These are phyloP conservation scores for Ophiognomonia clavigignenti-juglandacearum DNA, from an alignment of 2,329 filamentous ascomycete species.

Conservation along the genomic window DNA sequence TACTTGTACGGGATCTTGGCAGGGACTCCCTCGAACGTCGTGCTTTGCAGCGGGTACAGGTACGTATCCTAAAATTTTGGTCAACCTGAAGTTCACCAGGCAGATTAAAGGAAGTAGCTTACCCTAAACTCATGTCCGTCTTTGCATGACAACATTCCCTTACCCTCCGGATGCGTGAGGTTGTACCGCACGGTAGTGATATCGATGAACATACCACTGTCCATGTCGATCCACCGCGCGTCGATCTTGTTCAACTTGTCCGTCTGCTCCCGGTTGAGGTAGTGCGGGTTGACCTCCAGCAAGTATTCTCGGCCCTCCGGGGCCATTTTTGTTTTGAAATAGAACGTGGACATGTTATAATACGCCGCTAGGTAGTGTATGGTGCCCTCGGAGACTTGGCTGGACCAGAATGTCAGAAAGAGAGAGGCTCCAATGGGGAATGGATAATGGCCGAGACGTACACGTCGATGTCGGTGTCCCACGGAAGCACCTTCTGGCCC, in stretches of 20 bases:
- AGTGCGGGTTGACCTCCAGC: conserved; percentile 45
- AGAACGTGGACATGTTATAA: conserved; percentile 55
- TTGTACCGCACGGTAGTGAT: conserved; percentile 47
- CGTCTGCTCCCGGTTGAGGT: conserved; percentile 30
- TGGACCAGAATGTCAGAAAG: not conserved
- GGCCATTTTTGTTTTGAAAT: conserved; percentile 35
- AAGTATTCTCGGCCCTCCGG: conserved; percentile 38
- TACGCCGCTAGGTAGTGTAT: conserved; percentile 61
- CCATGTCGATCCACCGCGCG: conserved; percentile 43
- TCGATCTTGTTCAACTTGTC: conserved; percentile 41
- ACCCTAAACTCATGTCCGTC: conserved; percentile 46
- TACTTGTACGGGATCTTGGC: conserved; percentile 63
- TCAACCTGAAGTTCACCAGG: conserved; percentile 1
- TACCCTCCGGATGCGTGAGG: conserved; percentile 34
- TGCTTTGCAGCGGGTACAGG: conserved; percentile 65
- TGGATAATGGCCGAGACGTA: not conserved
- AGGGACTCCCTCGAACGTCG: conserved; percentile 60
- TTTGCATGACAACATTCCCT: conserved; percentile 46
- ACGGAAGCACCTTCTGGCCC: conserved; percentile 67
- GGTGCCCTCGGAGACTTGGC: conserved; percentile 61
- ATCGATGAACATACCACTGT: conserved; percentile 44
- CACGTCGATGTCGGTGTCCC: conserved; percentile 74
- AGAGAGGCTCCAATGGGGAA: not conserved
- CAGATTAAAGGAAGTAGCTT: not conserved
- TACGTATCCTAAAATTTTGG: conserved; percentile 42